phyloP scores from a whole-genome alignment of 2,329 filamentous ascomycete genomes.

The Epichloe coenophiala region DNA sequence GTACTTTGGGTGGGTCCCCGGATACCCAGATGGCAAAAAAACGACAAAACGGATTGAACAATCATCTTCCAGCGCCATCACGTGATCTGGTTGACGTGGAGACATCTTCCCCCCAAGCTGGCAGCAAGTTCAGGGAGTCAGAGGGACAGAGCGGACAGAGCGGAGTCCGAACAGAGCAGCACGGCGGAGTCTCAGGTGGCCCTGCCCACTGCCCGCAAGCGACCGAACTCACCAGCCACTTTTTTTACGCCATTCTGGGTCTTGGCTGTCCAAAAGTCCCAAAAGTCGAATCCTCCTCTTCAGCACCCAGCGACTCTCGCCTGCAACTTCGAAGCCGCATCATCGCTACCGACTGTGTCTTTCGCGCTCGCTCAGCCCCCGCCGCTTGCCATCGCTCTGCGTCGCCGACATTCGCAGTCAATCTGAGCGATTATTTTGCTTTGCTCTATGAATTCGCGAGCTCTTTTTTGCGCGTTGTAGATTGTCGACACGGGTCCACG shows the following conservation, averaged over 20 bases:
- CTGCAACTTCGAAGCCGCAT: conserved; percentile 8
- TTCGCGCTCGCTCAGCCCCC: conserved; percentile 7
- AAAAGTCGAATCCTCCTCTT: neutral
- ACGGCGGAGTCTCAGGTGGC: neutral
- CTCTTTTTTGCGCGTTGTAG: conserved; percentile 17
- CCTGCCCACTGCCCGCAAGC: conserved; percentile 1
- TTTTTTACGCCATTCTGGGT: conserved; percentile 19
- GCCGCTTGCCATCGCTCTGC: conserved; percentile 11
- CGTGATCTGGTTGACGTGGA: conserved; percentile 4
- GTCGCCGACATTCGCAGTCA: conserved; percentile 13
- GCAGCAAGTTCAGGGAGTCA: too few species aligned
- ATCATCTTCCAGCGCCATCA: neutral
- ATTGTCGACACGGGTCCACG: conserved; percentile 13
- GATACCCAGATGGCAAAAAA: neutral
- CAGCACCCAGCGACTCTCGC: neutral
- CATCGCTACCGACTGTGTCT: conserved; percentile 6
- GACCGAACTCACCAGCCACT: conserved; percentile 20
- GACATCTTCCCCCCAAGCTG: neutral
- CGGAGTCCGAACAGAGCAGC: too few species aligned
- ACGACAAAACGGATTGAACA: neutral
- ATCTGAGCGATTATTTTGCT: conserved; percentile 11
- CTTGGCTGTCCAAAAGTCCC: neutral
- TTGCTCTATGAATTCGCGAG: conserved; percentile 18
- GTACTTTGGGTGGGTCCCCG: conserved; percentile 3
- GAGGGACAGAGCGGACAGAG: too few species aligned